phyloP scores from a whole-genome alignment of 2,329 filamentous ascomycete genomes.

The Arachnopeziza araneosa region DNA sequence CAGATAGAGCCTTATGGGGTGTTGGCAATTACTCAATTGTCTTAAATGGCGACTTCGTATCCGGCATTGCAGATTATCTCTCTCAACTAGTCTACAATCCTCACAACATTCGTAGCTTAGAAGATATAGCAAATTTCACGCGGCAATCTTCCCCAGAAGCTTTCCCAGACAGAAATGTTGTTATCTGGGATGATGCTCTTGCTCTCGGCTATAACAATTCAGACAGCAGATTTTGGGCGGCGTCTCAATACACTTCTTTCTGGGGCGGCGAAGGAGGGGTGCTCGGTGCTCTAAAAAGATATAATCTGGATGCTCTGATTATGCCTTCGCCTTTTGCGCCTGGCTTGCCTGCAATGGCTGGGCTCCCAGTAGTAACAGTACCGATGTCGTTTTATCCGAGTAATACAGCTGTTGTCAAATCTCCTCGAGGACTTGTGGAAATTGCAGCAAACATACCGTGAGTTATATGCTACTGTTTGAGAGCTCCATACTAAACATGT shows the following conservation, averaged over 20 bases:
- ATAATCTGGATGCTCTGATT: constrained; percentile 56
- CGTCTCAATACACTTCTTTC: constrained; percentile 47
- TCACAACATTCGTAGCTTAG: constrained; percentile 45
- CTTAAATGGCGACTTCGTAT: constrained; percentile 53
- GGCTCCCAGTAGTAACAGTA: constrained; percentile 56
- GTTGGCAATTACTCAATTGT: constrained; percentile 36
- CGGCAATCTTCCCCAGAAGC: constrained; percentile 46
- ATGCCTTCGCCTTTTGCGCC: constrained; percentile 47
- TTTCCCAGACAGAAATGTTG: constrained; percentile 57
- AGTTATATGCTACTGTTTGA: constrained; percentile 1
- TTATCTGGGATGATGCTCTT: constrained; percentile 48
- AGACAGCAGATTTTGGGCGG: constrained; percentile 49
- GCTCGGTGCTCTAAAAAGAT: constrained; percentile 50
- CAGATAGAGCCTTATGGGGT: constrained; percentile 25
- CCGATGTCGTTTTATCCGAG: constrained; percentile 53
- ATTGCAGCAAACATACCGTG: constrained; percentile 46
- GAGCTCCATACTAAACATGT: constrained; percentile 5
- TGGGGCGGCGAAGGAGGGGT: constrained; percentile 55
- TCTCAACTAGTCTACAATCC: constrained; percentile 52
- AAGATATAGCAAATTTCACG: constrained; percentile 50
- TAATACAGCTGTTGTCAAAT: constrained; percentile 37
- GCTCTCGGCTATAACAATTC: constrained; percentile 50
- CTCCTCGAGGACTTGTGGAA: constrained; percentile 42
- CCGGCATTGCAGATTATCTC: constrained; percentile 52
- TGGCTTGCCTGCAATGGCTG: constrained; percentile 48